These are phyloP conservation scores for Seiridium cupressi DNA, from an alignment of 2,329 filamentous ascomycete species.

Conservation along the genomic window DNA sequence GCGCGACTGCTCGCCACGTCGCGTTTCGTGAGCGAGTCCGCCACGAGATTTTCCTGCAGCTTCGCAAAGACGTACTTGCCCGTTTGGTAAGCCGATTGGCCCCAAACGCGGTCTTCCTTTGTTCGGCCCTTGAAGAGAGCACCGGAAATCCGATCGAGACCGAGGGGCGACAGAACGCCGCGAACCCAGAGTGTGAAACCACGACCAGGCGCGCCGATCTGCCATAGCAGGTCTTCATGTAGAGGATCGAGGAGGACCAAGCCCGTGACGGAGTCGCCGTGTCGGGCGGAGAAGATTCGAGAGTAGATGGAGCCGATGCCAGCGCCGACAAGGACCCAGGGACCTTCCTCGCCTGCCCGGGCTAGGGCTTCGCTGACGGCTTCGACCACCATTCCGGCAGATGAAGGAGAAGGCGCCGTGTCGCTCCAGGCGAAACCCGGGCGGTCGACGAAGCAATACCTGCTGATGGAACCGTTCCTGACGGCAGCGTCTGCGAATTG, in stretches of 20 bases:
- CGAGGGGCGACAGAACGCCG: slow-evolving; percentile 83
- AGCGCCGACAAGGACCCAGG: slow-evolving; percentile 84
- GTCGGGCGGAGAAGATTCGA: slow-evolving; percentile 85
- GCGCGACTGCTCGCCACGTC: slow-evolving; percentile 77
- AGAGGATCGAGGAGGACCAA: slow-evolving; percentile 84
- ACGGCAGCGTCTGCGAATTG: slow-evolving; percentile 75
- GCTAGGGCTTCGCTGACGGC: slow-evolving; percentile 84
- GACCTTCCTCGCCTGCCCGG: slow-evolving; percentile 76
- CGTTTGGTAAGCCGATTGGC: slow-evolving; percentile 72
- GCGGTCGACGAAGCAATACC: slow-evolving; percentile 95
- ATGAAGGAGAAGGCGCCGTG: slow-evolving; percentile 89
- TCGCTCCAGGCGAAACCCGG: slow-evolving; percentile 87
- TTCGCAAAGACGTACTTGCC: slow-evolving; percentile 87
- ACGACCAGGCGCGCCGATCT: slow-evolving; percentile 63
- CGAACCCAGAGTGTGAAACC: slow-evolving; percentile 86
- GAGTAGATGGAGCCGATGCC: slow-evolving; percentile 87
- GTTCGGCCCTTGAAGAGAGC: slow-evolving; percentile 80
- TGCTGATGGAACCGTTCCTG: slow-evolving; percentile 75
- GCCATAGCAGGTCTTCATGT: slow-evolving; percentile 79
- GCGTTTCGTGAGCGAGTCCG: slow-evolving; percentile 76
- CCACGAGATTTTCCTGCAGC: slow-evolving; percentile 89
- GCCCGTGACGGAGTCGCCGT: slow-evolving; percentile 71
- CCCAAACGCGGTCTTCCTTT: slow-evolving; percentile 82
- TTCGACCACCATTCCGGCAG: slow-evolving; percentile 88
- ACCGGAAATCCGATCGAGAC: slow-evolving; percentile 75